Percentiles rank a stretch among this genome's conserved stretches.
Evolutionary conservation across 2,329 filamentous ascomycete genomes (phyloP).

Genomic region (Leptographium radiaticola): DNA sequence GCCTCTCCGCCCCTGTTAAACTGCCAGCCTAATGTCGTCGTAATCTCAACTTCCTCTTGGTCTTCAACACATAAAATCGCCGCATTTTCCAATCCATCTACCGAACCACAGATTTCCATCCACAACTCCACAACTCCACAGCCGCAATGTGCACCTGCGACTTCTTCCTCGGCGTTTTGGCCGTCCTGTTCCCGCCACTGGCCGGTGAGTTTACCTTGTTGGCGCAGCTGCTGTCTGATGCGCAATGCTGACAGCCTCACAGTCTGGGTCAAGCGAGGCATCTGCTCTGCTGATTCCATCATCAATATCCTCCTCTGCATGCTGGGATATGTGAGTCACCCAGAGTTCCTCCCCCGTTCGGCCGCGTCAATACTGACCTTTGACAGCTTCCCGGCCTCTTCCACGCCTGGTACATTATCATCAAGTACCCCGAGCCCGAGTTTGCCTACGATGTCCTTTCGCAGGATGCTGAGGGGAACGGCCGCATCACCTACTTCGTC

Average conservation of each 20-base stretch:
- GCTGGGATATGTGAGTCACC: slow-evolving; percentile 46
- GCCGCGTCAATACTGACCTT: not conserved
- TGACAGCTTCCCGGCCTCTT: slow-evolving; percentile 66
- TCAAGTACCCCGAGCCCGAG: slow-evolving; percentile 66
- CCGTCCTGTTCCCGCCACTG: slow-evolving; percentile 52
- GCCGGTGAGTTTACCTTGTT: slow-evolving; percentile 33
- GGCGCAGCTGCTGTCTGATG: not conserved
- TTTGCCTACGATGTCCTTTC: slow-evolving; percentile 55
- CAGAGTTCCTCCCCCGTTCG: not conserved
- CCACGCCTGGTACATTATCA: slow-evolving; percentile 97
- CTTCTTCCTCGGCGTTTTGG: slow-evolving; percentile 50
- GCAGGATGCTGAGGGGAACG: slow-evolving; percentile 37
- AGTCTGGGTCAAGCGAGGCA: slow-evolving; percentile 95
- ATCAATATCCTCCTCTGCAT: slow-evolving; percentile 89
- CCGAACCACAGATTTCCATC: not conserved
- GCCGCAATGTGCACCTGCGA: slow-evolving; percentile 44
- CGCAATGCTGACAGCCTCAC: slow-evolving; percentile 18
- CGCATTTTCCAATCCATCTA: not conserved
- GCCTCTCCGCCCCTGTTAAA: not conserved
- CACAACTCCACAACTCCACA: not conserved
- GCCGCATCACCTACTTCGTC: slow-evolving; percentile 66
- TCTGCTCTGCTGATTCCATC: slow-evolving; percentile 83
- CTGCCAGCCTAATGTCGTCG: not conserved
- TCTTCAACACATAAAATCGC: not conserved
- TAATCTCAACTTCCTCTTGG: not conserved